Evolutionary conservation across 192 early-diverging fungal species (phyloP), one percentile per base, ranked within the genome.

Genomic region (Coemansia sp.): DNA sequence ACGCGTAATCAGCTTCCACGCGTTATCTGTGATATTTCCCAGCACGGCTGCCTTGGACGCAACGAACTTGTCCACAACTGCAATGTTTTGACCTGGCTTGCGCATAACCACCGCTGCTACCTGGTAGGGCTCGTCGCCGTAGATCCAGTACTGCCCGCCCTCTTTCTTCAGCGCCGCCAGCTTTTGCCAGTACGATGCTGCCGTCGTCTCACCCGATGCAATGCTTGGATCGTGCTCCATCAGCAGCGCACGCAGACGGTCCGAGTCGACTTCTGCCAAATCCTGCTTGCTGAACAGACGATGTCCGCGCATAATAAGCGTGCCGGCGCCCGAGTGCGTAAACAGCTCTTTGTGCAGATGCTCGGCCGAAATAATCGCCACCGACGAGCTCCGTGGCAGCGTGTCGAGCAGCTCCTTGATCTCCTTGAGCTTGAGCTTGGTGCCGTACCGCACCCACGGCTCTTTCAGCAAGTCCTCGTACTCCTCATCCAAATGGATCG

Each of bases 271-370:
- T 11, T 89, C 76, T 3, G 85, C 83, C 57, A 93, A 71, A 19
- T 78, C 83, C 61, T 85, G 72, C 72, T 88, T 85, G 59, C 87
- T 87, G 65, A 90, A 91, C 35, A 99, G 80, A 60, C 90, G 87
- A 87, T 98, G 89, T 27, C 95, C 97, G 38, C 97, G 93, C 58
- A 95, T 92, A 47, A 99, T 94, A 53, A 99, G 83, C 5, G 97
- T 99, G 24, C 95, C 96, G 5, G 97, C 91, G n/a, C 97, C 96
- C 60, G 86, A 88, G 76, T 98, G 93, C 35, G 97, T 99, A 63
- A 99, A 99, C 51, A 99, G 83, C 79, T 99, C 97, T 85, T 99
- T 99, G 84, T 98, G 97, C 39, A 99, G 83, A 65, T 99, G 93
- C 65, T 95, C 94, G 51, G 96, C 94, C 49, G 97, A 98, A 68